Base-by-base conservation (phyloP, 768 basidiomycete genomes). In the Phaeotremella skinneri region DNA sequence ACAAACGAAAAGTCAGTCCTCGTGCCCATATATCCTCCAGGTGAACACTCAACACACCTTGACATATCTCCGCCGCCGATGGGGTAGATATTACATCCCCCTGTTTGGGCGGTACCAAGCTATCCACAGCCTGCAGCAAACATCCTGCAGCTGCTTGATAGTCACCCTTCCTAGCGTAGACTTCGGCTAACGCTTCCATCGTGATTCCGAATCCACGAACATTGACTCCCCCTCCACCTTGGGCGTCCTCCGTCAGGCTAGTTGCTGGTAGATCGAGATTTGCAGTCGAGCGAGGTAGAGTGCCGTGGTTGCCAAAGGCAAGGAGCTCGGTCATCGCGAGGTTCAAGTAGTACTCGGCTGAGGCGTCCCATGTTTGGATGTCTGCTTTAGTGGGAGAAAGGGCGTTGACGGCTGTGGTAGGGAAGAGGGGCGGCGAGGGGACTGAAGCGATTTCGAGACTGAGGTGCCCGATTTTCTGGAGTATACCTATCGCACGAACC, bases 141-240 rank as follows among this genome's bases (percentile, higher is more conserved):
- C 75, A 53, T 48, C 73, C 72, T 14, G 58, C 71, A 1, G 76
- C 66, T 13, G 70, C 21, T 11, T 71, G 70, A 48, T 66, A 64
- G 29, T 69, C 56, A 21, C 71, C 69, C 45, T 70, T 68, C 30
- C 63, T 55, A 2, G 71, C 74, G 57, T 74, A 75, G 1, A 77
- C 67, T 41, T 77, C 76, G 16, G 74, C 68, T 16, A 77, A 56
- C 2, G 62, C 56, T 60, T 75, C 72, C 76, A 77, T 75, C 25
- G 72, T 74, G 58, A 75, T 69, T 6, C 72, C 76, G 55, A 77
- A 57, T 9, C 72, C 72, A 16, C 70, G 55, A 53, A 63, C 66
- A 42, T 73, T 68, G 23, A 77, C 67, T 34, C 63, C 56, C 23
- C 71, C 72, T 20, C 63, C 59, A 20, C 47, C 58, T 32, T 56